Evolutionary conservation across 2,329 filamentous ascomycete genomes (phyloP).

Genomic region (Phialophora macrospora): DNA sequence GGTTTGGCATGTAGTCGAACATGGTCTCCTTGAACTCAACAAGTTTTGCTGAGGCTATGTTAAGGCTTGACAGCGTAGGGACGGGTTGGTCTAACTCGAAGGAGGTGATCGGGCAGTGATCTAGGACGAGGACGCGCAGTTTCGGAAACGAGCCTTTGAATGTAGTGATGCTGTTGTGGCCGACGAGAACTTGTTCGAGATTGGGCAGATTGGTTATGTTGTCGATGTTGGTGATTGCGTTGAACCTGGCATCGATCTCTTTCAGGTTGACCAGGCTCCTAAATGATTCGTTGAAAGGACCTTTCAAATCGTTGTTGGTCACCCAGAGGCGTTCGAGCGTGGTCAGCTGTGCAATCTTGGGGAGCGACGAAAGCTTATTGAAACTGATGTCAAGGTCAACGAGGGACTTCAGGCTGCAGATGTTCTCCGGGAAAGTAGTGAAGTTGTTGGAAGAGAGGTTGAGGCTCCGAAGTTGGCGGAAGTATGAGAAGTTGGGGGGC

Average conservation of each 20-base stretch:
- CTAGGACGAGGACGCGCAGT: conserved; percentile 82
- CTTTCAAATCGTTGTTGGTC: conserved; percentile 87
- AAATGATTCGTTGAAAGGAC: conserved; percentile 74
- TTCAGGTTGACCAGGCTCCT: conserved; percentile 75
- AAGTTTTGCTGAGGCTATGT: conserved; percentile 88
- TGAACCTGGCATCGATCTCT: conserved; percentile 94
- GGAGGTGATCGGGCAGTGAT: conserved; percentile 92
- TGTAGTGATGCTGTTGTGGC: conserved; percentile 89
- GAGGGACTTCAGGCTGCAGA: conserved; percentile 79
- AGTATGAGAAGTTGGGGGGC: conserved; percentile 80
- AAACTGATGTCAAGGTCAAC: conserved; percentile 97
- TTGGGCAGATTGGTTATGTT: conserved; percentile 81
- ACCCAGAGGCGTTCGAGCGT: conserved; percentile 89
- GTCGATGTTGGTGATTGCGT: conserved; percentile 85
- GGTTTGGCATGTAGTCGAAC: conserved; percentile 82
- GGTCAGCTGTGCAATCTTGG: conserved; percentile 76
- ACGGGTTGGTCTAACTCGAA: conserved; percentile 81
- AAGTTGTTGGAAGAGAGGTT: conserved; percentile 95
- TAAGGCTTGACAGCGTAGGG: conserved; percentile 81
- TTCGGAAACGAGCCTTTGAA: conserved; percentile 88
- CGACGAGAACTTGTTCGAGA: conserved; percentile 84
- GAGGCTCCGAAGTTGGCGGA: conserved; percentile 76
- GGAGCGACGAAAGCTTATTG: conserved; percentile 81
- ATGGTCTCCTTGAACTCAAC: conserved; percentile 84
- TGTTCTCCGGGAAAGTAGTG: conserved; percentile 79